A percentile compares a stretch with the other conserved stretches of the same genome.
Evolutionary conservation across 169 alveolate genomes (phyloP).

Genomic region (Cryptosporidium xiaoi): DNA sequence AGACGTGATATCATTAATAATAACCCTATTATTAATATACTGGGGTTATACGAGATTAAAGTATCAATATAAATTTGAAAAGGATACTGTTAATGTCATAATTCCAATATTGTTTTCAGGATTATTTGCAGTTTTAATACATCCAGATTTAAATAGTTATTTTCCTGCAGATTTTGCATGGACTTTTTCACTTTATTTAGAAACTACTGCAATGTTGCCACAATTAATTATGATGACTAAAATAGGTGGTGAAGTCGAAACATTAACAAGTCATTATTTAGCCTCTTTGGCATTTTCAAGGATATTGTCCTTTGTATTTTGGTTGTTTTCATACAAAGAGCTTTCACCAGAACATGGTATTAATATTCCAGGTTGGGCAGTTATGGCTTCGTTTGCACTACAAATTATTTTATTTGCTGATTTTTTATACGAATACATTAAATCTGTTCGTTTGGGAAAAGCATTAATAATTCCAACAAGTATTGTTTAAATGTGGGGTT

Average conservation of each 20-base stretch:
- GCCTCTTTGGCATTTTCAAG: conserved; percentile 79
- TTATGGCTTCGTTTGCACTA: conserved; percentile 76
- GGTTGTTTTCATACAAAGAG: conserved; percentile 83
- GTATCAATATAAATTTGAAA: conserved; percentile 75
- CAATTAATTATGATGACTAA: conserved; percentile 80
- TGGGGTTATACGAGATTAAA: conserved; percentile 65
- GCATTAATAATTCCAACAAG: conserved; percentile 75
- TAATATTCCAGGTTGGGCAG: conserved; percentile 80
- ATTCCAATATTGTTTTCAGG: conserved; percentile 77
- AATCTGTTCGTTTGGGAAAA: conserved; percentile 78
- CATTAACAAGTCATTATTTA: conserved; percentile 81
- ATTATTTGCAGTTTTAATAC: conserved; percentile 75
- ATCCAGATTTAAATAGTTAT: conserved; percentile 79
- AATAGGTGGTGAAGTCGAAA: conserved; percentile 83
- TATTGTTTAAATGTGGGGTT: conserved; percentile 18
- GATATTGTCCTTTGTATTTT: conserved; percentile 79
- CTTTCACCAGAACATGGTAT: conserved; percentile 72
- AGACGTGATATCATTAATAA: conserved; percentile 75
- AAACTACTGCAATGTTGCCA: conserved; percentile 82
- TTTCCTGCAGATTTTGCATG: conserved; percentile 80
- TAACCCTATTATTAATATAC: conserved; percentile 72
- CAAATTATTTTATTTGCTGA: conserved; percentile 79
- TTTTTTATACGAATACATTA: conserved; percentile 79
- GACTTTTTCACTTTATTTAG: conserved; percentile 83
- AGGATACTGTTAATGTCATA: conserved; percentile 75